phyloP scores from a whole-genome alignment of 1,139 yeast genomes.

The Yamadazyma dendronema region DNA sequence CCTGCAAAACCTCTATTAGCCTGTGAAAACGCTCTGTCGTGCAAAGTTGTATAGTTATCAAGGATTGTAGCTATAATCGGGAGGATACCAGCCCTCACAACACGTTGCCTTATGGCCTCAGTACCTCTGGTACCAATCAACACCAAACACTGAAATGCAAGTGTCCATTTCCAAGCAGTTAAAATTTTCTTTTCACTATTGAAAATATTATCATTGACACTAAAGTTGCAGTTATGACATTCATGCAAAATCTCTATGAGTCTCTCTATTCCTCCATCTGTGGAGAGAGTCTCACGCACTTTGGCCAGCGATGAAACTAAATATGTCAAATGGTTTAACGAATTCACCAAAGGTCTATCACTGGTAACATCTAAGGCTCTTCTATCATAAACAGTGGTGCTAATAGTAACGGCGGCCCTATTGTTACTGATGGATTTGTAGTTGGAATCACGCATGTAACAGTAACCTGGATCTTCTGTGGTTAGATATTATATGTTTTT shows the following conservation, averaged over 20 bases:
- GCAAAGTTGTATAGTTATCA: slow-evolving; percentile 68
- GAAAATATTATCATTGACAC: slow-evolving; percentile 36
- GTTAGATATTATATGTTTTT: not conserved
- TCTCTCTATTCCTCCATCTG: slow-evolving; percentile 91
- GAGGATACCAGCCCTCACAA: slow-evolving; percentile 87
- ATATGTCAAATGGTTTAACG: slow-evolving; percentile 84
- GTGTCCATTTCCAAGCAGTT: slow-evolving; percentile 95
- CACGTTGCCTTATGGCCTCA: slow-evolving; percentile 77
- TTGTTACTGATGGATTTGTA: slow-evolving; percentile 75
- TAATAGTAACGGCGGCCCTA: slow-evolving; percentile 86
- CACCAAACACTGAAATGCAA: slow-evolving; percentile 89
- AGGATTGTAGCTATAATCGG: slow-evolving; percentile 90
- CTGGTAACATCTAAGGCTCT: slow-evolving; percentile 90
- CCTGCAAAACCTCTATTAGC: slow-evolving; percentile 20
- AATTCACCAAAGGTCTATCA: slow-evolving; percentile 86
- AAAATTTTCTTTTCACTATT: slow-evolving; percentile 51
- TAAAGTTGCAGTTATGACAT: slow-evolving; percentile 50
- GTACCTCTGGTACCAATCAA: slow-evolving; percentile 92
- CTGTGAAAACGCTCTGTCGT: slow-evolving; percentile 38
- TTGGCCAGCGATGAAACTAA: slow-evolving; percentile 83
- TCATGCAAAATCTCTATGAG: slow-evolving; percentile 82
- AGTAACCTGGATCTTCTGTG: not conserved
- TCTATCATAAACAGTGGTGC: slow-evolving; percentile 85
- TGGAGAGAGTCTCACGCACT: slow-evolving; percentile 83
- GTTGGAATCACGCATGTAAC: slow-evolving; percentile 85